Evolutionary conservation across 257 asterid species (phyloP).

Genomic region (Hygrophila difformis): DNA sequence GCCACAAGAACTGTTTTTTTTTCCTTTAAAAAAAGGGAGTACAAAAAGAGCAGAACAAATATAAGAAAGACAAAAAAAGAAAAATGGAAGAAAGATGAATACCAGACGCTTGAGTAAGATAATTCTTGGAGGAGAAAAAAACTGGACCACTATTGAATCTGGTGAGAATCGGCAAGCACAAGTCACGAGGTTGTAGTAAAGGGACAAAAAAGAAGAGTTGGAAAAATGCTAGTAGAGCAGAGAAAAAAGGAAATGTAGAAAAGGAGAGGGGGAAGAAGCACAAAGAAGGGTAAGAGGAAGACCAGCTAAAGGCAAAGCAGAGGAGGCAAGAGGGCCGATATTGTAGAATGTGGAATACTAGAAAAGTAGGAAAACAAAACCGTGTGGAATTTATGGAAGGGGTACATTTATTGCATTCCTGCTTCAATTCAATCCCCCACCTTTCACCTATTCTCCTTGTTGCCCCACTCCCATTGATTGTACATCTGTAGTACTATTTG

Average conservation of each 20-base stretch:
- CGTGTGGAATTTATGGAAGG: conserved; percentile 59
- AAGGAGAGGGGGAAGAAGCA: conserved; percentile 25
- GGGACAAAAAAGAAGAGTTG: too few species aligned
- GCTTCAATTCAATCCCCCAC: too few species aligned
- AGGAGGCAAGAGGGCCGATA: conserved; percentile 2
- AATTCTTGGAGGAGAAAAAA: conserved; percentile 13
- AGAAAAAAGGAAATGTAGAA: conserved; percentile 22
- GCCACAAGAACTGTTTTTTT: too few species aligned
- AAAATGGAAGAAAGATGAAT: not conserved
- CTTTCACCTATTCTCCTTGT: too few species aligned
- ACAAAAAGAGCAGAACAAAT: too few species aligned
- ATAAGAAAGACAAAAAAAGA: not conserved
- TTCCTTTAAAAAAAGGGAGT: too few species aligned
- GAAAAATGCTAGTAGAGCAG: not conserved
- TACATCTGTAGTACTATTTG: too few species aligned
- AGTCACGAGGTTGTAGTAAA: conserved; percentile 29
- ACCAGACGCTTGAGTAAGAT: conserved; percentile 20
- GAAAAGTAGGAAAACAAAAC: conserved; percentile 18
- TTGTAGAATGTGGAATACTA: too few species aligned
- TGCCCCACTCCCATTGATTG: too few species aligned
- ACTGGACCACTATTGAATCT: conserved; percentile 22
- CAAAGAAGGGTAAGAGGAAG: conserved; percentile 18
- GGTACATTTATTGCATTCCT: conserved; percentile 32
- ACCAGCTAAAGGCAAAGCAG: too few species aligned
- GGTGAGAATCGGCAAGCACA: conserved; percentile 26